Base-by-base conservation (phyloP, 495 filamentous ascomycete genomes). In the Chaetomium cochliodes region DNA sequence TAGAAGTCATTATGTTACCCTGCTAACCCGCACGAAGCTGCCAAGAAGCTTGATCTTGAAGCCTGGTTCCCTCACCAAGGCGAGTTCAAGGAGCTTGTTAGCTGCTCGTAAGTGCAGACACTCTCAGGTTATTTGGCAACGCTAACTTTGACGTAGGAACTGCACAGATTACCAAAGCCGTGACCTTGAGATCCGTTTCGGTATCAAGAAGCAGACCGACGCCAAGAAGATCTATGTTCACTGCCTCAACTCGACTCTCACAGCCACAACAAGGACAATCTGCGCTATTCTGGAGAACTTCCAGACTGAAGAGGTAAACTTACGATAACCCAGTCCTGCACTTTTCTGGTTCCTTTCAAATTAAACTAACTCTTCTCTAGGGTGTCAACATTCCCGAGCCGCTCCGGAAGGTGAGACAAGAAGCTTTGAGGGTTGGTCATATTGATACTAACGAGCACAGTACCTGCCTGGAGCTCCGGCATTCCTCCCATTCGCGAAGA, bases 281-380 rank as follows among this genome's bases (percentile, higher is more conserved):
- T 98, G 94, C 82, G 97, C 93, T 71, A 79, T 98, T 23, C 84
- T 98, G 51, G 96, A 98, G 79, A 98, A 98, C 79, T 98, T 91
- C 77, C 94, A 98, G 79, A 92, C 86, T 3, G 87, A 94, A 69
- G 87, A 93, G 68, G 90, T 90, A 74, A 74, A 81, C 80, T 39
- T 37, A 59, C 16, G 23, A 22, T 5, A 42, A 23, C 15, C 22
- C n/a, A 3, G 33, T 8, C 33, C 6, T 12, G 1, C 33, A 33
- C 9, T 1, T 37, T 37, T 37, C 9, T 37, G 8, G 9, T 46
- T 46, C 16, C 0, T 50, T 23, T 15, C 13, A 23, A 42, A 15
- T 12, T 44, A 42, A 49, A 69, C 66, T 44, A 47, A 33, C 53
- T 20, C 33, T 44, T 25, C 22, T 64, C 47, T 71, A 92, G 86